Conservation (phyloP, 2,329 filamentous ascomycete genomes). For the Talaromyces sp. region DNA sequence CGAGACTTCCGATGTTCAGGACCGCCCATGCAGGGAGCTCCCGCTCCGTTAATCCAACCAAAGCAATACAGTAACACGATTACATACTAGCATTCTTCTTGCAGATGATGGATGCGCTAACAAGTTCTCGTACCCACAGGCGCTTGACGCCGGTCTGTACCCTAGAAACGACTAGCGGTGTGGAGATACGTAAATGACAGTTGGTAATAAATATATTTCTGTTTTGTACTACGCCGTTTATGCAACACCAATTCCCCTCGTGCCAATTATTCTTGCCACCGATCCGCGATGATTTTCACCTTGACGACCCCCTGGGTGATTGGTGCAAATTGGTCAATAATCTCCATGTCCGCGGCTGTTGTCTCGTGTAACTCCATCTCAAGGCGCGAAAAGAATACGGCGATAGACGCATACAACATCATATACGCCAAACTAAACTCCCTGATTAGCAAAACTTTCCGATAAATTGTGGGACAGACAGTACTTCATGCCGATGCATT, state of each 20-base stretch:
- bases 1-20: background rate
- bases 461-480: background rate
- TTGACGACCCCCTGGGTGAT: background rate
- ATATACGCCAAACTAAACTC: constrained; percentile 22
- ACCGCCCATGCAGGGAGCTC: background rate
- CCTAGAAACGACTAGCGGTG: background rate
- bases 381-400: constrained; percentile 24
- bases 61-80: background rate
- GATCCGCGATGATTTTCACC: background rate
- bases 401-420: constrained; percentile 26
- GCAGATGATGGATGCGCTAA: background rate
- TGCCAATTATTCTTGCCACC: background rate
- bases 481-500: constrained; percentile 44
- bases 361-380: constrained; percentile 29
- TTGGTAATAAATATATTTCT: background rate
- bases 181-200: background rate
- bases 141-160: background rate
- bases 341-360: constrained; percentile 22
- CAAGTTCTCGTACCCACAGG: background rate
- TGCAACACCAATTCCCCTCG: background rate
- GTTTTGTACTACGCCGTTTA: background rate
- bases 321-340: background rate
- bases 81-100: background rate
- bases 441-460: background rate
- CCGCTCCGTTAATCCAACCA: background rate